Evolutionary conservation across 2,329 filamentous ascomycete genomes (phyloP), one percentile per base, ranked within the genome.

Genomic region (Plectosphaerella sp.): DNA sequence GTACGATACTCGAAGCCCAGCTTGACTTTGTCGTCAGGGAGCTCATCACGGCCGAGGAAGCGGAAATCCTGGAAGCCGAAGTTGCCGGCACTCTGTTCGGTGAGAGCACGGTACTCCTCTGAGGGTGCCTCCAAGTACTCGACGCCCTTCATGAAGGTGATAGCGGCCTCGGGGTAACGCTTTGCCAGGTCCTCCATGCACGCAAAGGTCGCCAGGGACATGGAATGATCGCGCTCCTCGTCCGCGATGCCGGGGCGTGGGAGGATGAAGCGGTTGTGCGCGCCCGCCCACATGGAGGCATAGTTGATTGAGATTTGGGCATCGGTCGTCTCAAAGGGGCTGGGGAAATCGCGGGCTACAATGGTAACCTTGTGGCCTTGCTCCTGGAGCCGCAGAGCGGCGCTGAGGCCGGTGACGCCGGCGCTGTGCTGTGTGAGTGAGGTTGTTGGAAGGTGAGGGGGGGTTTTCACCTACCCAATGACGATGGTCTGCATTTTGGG

Each of bases 261-360:
- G 2, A 74, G 74, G 35, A 80, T 74, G 59, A 73, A 78, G 41
- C 78, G 72, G 57, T 80, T 78, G 59, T 83, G 78, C 2, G 79
- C 79, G 11, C 79, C 79, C 36, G 73, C 79, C 79, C 78, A 82
- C 49, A 79, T 78, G 28, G 79, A 82, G 14, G 79, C 76, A 61
- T 75, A 83, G 66, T 82, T 72, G 60, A 78, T 73, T 52, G 71
- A 64, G 1, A 65, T 55, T 14, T 54, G 54, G 5, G 68, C 60
- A 52, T 75, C 70, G 35, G 74, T 66, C 12, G 72, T 70, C 60
- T 77, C 75, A 46, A 70, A 75, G 10, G 74, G 71, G n/a, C 61
- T 64, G 10, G 76, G 76, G 47, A 79, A 74, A 61, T 78, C 72
- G 36, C 64, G 67, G 18, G 76, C 74, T 3, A 79, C 56, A 47